Evolutionary conservation across 2,329 filamentous ascomycete species (phyloP), one percentile per base, ranked within the genome.

Genomic region (Pseudogymnoascus sp.): DNA sequence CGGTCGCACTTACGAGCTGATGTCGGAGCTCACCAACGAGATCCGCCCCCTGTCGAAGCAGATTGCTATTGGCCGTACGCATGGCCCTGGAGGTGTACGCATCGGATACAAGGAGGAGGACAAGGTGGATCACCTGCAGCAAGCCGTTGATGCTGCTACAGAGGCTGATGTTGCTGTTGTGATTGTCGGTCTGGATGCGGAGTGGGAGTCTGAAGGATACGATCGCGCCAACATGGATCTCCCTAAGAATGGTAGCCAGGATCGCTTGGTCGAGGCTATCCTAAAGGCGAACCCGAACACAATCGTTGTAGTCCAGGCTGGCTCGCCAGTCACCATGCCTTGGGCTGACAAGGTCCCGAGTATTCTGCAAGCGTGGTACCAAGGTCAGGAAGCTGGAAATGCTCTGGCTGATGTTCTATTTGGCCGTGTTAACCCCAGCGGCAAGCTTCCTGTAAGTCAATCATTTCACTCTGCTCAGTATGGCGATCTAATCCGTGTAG

Each of bases 171-270:
- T 87, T 12, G 86, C 85, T 2, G 74, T 90, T 5, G 77, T 90
- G 1, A 79, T 89, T 56, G 81, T 88, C 8, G 86, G 86, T 1
- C 76, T 89, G 0, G 86, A 89, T 68, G 82, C 82, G 5, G 86
- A 90, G 69, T 90, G 85, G 85, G 86, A 90, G 68, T 88, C 85
- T 1, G 86, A 89, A 70, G 86, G 86, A 1, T 87, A 87, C 62
- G 86, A 89, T 68, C 79, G 85, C 52, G 74, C 77, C 60, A 81
- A 76, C 60, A 82, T 85, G 79, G 80, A 83, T 63, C 73, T 86
- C 3, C 82, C 83, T 34, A 74, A 73, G 26, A 74, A 79, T 62
- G 80, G 75, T 45, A 80, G 74, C 69, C 81, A 85, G 66, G 84
- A 89, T 67, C 78, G 79, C 35, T 77, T 89, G 3, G 77, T 89